Evolutionary conservation across 2,329 filamentous ascomycete genomes (phyloP), one percentile per base, ranked within the genome.

Genomic region (Penicillium psychrosexuale): DNA sequence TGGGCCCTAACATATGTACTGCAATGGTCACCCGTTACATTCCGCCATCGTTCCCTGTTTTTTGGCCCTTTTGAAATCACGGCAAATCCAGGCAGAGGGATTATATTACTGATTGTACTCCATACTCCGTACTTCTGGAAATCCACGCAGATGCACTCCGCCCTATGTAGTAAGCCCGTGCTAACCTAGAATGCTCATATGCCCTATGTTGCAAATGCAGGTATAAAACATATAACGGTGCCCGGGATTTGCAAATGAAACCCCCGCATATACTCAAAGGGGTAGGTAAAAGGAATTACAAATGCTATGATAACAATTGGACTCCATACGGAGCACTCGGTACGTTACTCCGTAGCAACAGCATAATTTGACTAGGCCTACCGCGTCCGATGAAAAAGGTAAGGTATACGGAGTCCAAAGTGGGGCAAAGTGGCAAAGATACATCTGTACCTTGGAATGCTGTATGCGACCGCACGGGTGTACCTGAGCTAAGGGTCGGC

Each of bases 401-500:
- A n/a, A n/a, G n/a, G n/a, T 13, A 17, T 17, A 45, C n/a, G 22
- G 13, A 42, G 37, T 39, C 15, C 31, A 22, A 37, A 39, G 52
- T 55, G 52, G 52, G 28, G 47, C 30, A 33, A 33, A 34, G 47
- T 51, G 52, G 52, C 47, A 51, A 54, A 39, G 12, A 22, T 39
- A 15, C 13, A 42, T 24, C 22, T 24, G 22, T 24, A 27, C 13
- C 13, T 9, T 17, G 39, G 19, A 24, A 24, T 8, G n/a, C 22
- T 12, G n/a, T 17, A 54, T 51, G 47, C 51, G 46, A 44, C 24
- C 17, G 38, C 27, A 51, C 52, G 52, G 52, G 52, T 51, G 52
- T 55, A 51, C 52, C 52, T 55, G 52, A 45, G 44, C 47, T 51
- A 55, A 51, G 22, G 52, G 19, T 40, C 11, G 46, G 46, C 46